These are phyloP conservation scores for Mucor circinelloides DNA, from an alignment of 371 early-diverging fungal species.

Conservation along the genomic window DNA sequence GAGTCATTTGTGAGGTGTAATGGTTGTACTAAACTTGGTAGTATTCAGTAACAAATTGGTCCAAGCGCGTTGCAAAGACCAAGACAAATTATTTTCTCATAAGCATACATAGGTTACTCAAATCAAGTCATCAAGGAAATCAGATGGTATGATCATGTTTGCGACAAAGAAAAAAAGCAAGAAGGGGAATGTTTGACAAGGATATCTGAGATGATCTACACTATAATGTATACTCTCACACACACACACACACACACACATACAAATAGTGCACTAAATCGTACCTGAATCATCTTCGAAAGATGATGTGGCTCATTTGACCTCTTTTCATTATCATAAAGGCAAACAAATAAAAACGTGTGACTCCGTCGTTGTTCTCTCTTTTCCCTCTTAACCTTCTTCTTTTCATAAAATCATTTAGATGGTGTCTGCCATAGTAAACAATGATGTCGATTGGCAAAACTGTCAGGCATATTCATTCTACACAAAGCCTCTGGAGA, in stretches of 20 bases:
- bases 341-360: slow-evolving; percentile 1
- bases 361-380: slow-evolving; percentile 1
- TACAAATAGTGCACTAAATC: background rate
- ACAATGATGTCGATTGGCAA: slow-evolving; percentile 20
- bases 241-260: background rate
- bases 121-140: background rate
- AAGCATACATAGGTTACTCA: background rate
- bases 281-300: background rate
- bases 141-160: slow-evolving; percentile 4
- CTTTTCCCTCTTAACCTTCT: slow-evolving; percentile 2
- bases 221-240: background rate
- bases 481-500: slow-evolving; percentile 44
- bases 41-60: background rate
- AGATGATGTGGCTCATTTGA: slow-evolving; percentile 3
- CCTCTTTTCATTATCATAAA: background rate
- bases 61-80: background rate
- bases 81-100: background rate
- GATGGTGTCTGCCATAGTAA: slow-evolving; percentile 23
- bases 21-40: background rate
- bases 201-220: background rate
- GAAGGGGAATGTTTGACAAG: background rate
- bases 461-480: slow-evolving; percentile 4
- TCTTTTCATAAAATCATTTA: background rate
- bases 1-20: background rate
- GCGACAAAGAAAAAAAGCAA: background rate